Percentiles rank a stretch among this genome's conserved stretches.
Evolutionary conservation across 352 stramenopile genomes (phyloP).

Genomic region (Phytopythium oedochilum): DNA sequence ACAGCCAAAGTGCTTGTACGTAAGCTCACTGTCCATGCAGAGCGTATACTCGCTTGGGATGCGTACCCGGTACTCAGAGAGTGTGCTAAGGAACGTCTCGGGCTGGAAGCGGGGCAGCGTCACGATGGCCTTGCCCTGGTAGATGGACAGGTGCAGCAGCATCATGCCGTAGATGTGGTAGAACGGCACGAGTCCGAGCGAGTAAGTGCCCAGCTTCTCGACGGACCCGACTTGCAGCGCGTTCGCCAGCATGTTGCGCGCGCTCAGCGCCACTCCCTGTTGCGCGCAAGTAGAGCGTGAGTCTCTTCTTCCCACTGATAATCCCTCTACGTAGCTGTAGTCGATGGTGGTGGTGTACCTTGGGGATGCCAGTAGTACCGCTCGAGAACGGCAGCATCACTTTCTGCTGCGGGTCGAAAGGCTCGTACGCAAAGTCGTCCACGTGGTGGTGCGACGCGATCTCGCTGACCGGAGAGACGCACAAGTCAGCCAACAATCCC

Average conservation of each 20-base stretch:
- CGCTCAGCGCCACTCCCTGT: conserved; percentile 58
- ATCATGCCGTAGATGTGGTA: conserved; percentile 95
- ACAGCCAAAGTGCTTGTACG: not conserved
- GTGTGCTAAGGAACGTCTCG: conserved; percentile 77
- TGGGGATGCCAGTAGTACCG: conserved; percentile 90
- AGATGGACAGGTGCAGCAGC: conserved; percentile 79
- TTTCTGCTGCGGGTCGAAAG: conserved; percentile 49
- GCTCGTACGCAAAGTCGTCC: conserved; percentile 37
- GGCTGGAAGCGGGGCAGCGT: conserved; percentile 90
- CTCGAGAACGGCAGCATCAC: conserved; percentile 88
- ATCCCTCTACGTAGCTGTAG: not conserved
- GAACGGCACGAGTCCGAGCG: conserved; percentile 84
- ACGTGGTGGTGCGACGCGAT: conserved; percentile 27
- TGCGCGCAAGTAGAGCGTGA: not conserved
- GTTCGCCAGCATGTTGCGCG: conserved; percentile 90
- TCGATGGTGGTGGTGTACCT: conserved; percentile 13
- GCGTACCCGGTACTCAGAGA: conserved; percentile 51
- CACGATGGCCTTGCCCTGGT: conserved; percentile 78
- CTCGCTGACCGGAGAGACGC: conserved; percentile 14
- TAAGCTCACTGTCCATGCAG: not conserved
- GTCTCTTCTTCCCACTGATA: too few species aligned
- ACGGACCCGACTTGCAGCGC: conserved; percentile 76
- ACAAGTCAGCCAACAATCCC: not conserved
- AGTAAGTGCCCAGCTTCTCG: conserved; percentile 46
- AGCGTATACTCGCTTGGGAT: not conserved